Percentiles rank a stretch among this genome's conserved stretches.
phyloP scores from a whole-genome alignment of 2,329 filamentous ascomycete species.

The Emergomyces africanus region DNA sequence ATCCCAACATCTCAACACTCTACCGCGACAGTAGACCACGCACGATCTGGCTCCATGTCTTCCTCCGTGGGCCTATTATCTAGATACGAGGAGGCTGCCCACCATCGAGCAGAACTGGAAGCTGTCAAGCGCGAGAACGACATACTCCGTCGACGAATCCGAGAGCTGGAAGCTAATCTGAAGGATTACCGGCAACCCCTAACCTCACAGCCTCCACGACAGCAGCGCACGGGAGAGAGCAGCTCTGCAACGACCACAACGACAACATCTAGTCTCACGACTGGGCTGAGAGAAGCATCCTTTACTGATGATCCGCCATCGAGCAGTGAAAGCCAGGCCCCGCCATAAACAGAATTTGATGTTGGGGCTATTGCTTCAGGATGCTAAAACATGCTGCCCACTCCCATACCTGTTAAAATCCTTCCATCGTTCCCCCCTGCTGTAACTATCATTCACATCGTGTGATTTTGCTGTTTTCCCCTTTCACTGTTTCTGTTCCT shows the following conservation, averaged over 20 bases:
- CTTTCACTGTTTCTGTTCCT: neutral
- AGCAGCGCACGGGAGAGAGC: neutral
- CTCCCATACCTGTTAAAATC: neutral
- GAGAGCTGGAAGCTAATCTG: slow-evolving; percentile 30
- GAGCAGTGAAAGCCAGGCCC: slow-evolving; percentile 1
- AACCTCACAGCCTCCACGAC: slow-evolving; percentile 1
- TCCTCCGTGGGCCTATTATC: slow-evolving; percentile 20
- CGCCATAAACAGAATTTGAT: neutral
- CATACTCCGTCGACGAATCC: slow-evolving; percentile 29
- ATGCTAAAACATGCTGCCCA: neutral
- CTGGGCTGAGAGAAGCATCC: slow-evolving; percentile 8
- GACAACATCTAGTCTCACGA: slow-evolving; percentile 9
- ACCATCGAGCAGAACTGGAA: slow-evolving; percentile 33
- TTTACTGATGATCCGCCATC: slow-evolving; percentile 6
- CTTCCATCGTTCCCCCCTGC: no score
- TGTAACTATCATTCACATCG: neutral
- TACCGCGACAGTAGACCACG: slow-evolving; percentile 7
- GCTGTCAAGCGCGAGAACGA: slow-evolving; percentile 35
- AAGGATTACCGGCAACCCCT: slow-evolving; percentile 19
- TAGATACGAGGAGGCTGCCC: slow-evolving; percentile 31
- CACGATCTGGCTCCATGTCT: slow-evolving; percentile 16
- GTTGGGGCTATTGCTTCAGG: neutral
- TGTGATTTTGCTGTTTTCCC: neutral
- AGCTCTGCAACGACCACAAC: neutral
- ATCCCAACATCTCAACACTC: slow-evolving; percentile 6